Evolutionary conservation across 257 asterid species (phyloP).

Genomic region (Nicotiana paniculata): DNA sequence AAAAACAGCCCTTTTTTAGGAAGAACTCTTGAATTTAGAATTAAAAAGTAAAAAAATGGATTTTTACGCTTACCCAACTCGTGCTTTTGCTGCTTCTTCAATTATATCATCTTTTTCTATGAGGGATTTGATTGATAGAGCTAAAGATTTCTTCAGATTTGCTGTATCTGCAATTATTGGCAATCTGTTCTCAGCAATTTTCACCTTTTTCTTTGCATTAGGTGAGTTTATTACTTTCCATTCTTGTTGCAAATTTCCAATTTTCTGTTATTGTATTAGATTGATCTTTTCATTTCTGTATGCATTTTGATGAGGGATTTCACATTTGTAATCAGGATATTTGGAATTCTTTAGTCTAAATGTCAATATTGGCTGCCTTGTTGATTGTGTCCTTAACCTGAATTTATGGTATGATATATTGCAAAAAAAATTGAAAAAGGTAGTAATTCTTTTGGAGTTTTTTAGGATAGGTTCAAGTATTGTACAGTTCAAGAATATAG

Average conservation of each 20-base stretch:
- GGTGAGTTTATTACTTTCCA: constrained; percentile 27
- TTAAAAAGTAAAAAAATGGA: constrained; percentile 35
- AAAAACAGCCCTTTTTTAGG: not conserved
- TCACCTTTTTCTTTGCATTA: constrained; percentile 68
- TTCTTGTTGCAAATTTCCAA: not conserved
- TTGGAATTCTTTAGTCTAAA: not conserved
- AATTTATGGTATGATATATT: not conserved
- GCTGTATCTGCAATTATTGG: constrained; percentile 58
- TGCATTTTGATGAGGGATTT: not conserved
- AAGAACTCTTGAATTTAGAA: not conserved
- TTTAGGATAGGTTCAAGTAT: no score
- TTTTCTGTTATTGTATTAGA: not conserved
- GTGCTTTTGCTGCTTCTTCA: constrained; percentile 38
- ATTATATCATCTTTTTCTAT: constrained; percentile 43
- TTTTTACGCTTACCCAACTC: constrained; percentile 59
- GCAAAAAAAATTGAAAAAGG: no score
- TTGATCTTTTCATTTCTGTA: not conserved
- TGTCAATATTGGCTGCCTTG: not conserved
- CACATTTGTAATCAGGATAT: not conserved
- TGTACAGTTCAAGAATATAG: not conserved
- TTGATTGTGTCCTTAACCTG: not conserved
- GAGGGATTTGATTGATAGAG: constrained; percentile 36
- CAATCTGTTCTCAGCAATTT: constrained; percentile 66
- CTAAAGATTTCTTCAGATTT: constrained; percentile 50
- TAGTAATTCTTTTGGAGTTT: no score